phyloP scores from a whole-genome alignment of 306 rosid genomes.

The Casuarina cunninghamiana region DNA sequence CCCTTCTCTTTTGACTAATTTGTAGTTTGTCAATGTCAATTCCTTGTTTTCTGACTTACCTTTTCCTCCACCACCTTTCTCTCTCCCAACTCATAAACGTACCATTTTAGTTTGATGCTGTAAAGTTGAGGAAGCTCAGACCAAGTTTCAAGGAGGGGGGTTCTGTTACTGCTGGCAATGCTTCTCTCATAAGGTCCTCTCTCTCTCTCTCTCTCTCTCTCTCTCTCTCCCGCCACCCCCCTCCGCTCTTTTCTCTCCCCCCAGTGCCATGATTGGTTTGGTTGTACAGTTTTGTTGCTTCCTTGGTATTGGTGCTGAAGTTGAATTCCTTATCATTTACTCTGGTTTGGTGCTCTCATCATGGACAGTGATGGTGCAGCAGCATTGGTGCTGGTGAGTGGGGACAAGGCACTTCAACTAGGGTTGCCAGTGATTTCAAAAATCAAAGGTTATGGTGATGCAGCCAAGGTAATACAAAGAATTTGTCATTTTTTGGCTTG shows the following conservation, averaged over 20 bases:
- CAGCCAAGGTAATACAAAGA: constrained; percentile 69
- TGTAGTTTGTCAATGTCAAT: background rate
- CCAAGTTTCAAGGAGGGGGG: constrained; percentile 87
- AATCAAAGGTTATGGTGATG: constrained; percentile 89
- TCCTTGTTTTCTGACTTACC: background rate
- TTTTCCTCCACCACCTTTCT: background rate
- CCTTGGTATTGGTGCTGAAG: constrained; percentile 15
- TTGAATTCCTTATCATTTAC: constrained; percentile 20
- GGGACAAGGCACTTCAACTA: constrained; percentile 75
- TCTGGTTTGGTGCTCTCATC: constrained; percentile 31
- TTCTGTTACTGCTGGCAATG: constrained; percentile 93
- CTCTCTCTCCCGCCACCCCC: constrained; percentile 4
- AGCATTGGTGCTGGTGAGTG: constrained; percentile 88
- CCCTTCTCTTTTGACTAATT: too few species aligned
- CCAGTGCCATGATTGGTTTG: background rate
- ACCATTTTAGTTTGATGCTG: constrained; percentile 76
- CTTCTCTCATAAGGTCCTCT: constrained; percentile 70
- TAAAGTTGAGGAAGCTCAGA: constrained; percentile 70
- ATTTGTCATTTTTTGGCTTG: constrained; percentile 21
- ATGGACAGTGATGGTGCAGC: constrained; percentile 89
- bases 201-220: background rate
- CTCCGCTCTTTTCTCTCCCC: background rate
- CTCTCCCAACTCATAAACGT: background rate
- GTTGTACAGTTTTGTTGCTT: background rate
- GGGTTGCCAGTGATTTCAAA: constrained; percentile 81